Percentiles rank a stretch among this genome's conserved stretches.
Evolutionary conservation across 108 stramenopile species (phyloP).

Genomic region (Nitzschia sp.): DNA sequence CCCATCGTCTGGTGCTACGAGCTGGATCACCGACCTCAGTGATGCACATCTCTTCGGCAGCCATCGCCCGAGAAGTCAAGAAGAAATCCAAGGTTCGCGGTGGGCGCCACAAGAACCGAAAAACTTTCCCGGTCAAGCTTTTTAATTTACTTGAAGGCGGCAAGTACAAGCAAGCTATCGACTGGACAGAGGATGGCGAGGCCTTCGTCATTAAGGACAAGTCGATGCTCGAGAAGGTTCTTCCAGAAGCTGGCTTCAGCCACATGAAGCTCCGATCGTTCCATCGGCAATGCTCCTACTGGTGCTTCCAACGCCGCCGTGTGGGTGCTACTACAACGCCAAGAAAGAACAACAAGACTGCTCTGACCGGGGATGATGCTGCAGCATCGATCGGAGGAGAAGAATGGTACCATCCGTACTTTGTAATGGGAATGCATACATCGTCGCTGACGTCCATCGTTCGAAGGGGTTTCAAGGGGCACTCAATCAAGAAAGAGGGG

Average conservation of each 20-base stretch:
- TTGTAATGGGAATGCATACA: not conserved
- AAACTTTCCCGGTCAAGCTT: not conserved
- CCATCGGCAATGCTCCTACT: not conserved
- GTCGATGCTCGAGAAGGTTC: not conserved
- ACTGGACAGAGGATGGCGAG: not conserved
- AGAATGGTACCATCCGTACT: not conserved
- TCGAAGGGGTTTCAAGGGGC: not conserved
- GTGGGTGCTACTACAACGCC: not conserved
- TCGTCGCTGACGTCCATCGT: not conserved
- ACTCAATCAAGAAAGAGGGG: not conserved
- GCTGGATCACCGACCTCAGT: too few species aligned
- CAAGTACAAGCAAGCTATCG: not conserved
- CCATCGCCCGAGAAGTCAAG: too few species aligned
- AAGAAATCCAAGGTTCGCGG: too few species aligned
- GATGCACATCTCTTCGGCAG: too few species aligned
- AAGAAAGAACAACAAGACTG: too few species aligned
- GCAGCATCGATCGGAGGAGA: too few species aligned
- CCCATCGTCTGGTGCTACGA: too few species aligned
- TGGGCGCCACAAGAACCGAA: not conserved
- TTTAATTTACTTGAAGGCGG: not conserved
- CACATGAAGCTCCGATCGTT: not conserved
- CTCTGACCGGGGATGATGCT: too few species aligned
- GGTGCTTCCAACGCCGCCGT: not conserved
- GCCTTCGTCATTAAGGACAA: not conserved
- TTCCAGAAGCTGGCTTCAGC: not conserved